These are phyloP conservation scores for Macrolepiota fuliginosa DNA, from an alignment of 768 basidiomycete genomes.

Conservation along the genomic window DNA sequence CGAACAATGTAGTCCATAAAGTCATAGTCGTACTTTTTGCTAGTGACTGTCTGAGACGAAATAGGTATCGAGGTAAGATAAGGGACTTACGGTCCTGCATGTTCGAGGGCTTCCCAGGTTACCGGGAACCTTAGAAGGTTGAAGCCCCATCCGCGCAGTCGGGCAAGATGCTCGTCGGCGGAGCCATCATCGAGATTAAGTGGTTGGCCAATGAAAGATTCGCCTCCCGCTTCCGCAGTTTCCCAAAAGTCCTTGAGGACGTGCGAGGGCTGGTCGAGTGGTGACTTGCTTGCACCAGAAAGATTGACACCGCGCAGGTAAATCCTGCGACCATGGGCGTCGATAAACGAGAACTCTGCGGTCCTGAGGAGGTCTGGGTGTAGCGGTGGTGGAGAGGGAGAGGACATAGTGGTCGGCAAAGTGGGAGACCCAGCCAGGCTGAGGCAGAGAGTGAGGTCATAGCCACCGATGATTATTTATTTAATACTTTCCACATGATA, in stretches of 20 bases:
- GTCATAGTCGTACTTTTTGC: conserved; percentile 85
- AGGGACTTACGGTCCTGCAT: conserved; percentile 85
- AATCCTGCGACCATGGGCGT: conserved; percentile 69
- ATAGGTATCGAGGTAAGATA: conserved; percentile 5
- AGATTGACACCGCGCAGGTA: conserved; percentile 95
- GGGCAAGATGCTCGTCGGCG: conserved; percentile 80
- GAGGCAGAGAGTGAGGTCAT: conserved; percentile 5
- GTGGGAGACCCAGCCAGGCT: background rate
- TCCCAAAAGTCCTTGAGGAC: conserved; percentile 81
- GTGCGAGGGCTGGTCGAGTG: conserved; percentile 66
- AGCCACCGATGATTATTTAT: background rate
- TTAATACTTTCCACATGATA: background rate
- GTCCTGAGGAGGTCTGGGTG: conserved; percentile 62
- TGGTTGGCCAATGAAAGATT: conserved; percentile 74
- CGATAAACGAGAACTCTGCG: conserved; percentile 65
- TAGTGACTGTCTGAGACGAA: conserved; percentile 26
- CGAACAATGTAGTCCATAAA: conserved; percentile 91
- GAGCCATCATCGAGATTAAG: conserved; percentile 82
- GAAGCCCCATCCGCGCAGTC: conserved; percentile 94
- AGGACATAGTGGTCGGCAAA: background rate
- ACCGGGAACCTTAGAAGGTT: conserved; percentile 81
- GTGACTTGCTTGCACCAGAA: conserved; percentile 85
- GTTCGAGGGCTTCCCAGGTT: conserved; percentile 96
- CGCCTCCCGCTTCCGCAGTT: conserved; percentile 62
- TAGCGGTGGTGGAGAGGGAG: conserved; percentile 24